Conservation (phyloP, 2,329 filamentous ascomycete species). For the Trichoderma aggressivum region DNA sequence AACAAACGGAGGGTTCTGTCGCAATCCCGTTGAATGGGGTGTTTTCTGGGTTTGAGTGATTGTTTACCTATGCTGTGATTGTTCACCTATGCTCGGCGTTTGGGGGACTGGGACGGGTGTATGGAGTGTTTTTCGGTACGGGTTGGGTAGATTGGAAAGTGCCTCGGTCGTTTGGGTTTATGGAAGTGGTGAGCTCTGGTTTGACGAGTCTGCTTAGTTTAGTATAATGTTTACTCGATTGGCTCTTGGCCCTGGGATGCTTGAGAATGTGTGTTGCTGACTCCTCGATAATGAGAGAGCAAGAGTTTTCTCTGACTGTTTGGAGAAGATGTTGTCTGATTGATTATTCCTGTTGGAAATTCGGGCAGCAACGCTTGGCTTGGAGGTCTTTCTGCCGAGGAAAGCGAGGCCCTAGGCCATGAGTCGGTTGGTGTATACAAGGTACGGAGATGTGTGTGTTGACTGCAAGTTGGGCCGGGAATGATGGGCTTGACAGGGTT, state of each 20-base stretch:
- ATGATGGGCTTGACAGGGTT: too few relatives aligned
- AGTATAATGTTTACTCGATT: neutral
- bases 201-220: neutral
- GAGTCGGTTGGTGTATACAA: too few relatives aligned
- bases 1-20: constrained; percentile 3
- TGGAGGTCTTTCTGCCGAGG: neutral
- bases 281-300: neutral
- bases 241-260: neutral
- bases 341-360: neutral
- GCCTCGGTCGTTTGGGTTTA: neutral
- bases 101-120: neutral
- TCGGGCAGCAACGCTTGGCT: neutral
- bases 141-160: neutral
- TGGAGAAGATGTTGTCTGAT: neutral
- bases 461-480: too few relatives aligned
- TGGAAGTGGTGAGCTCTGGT: neutral
- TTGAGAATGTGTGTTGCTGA: neutral
- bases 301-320: neutral
- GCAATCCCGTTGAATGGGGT: neutral
- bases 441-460: too few relatives aligned
- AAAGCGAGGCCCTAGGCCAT: neutral
- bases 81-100: neutral
- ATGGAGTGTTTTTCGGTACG: neutral
- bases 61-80: neutral
- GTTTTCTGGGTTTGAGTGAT: neutral